Evolutionary conservation across 306 rosid genomes (phyloP).

Genomic region (Abrus pulchellus): DNA sequence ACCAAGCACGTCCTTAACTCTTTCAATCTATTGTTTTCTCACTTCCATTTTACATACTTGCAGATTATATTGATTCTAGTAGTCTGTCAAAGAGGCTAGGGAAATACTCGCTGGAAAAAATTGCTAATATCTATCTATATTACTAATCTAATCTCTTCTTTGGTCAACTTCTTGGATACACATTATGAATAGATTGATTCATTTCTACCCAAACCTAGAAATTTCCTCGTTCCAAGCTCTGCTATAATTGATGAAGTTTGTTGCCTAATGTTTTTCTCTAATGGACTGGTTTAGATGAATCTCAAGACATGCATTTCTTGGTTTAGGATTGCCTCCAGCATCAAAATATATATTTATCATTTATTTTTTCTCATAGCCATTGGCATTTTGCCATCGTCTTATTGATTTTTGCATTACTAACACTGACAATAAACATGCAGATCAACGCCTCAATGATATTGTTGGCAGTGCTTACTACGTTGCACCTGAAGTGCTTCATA

Average conservation of each 20-base stretch:
- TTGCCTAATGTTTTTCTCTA: slow-evolving; percentile 19
- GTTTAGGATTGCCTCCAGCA: slow-evolving; percentile 33
- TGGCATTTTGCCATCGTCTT: slow-evolving; percentile 5
- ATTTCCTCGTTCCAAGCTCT: slow-evolving; percentile 21
- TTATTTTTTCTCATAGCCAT: slow-evolving; percentile 25
- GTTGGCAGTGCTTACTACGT: slow-evolving; percentile 99
- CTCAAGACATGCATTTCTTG: slow-evolving; percentile 25
- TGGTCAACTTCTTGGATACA: not conserved
- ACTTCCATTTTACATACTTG: slow-evolving; percentile 12
- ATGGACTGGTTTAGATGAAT: slow-evolving; percentile 28
- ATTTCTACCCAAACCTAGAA: not conserved
- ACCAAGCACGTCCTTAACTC: not conserved
- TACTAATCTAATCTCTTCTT: slow-evolving; percentile 22
- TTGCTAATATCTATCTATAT: slow-evolving; percentile 24
- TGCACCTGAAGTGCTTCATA: slow-evolving; percentile 97
- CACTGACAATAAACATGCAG: slow-evolving; percentile 65
- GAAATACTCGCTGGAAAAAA: not conserved
- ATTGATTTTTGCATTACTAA: slow-evolving; percentile 34
- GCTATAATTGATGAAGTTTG: slow-evolving; percentile 9
- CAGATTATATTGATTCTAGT: not conserved
- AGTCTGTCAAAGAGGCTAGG: slow-evolving; percentile 10
- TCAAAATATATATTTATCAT: slow-evolving; percentile 13
- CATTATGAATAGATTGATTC: slow-evolving; percentile 13
- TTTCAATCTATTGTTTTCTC: not conserved
- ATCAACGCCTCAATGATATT: slow-evolving; percentile 89